Base-by-base conservation (phyloP, 441 rosid genomes). In the Arabidopsis hybrid region DNA sequence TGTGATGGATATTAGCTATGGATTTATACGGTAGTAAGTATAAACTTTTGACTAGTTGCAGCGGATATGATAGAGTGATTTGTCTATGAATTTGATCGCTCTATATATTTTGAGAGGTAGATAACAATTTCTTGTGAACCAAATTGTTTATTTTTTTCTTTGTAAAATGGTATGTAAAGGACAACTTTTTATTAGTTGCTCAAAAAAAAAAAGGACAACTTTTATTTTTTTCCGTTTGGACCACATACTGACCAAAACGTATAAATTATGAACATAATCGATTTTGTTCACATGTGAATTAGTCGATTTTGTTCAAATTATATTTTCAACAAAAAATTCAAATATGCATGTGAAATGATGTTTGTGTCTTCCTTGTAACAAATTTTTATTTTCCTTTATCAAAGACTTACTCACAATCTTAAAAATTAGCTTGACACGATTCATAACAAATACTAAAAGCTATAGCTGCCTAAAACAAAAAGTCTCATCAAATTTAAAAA, bases 1-100 rank as follows among this genome's bases (percentile, higher is more conserved):
- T 77, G 76, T 65, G 67, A 40, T 13, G 17, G 39, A 57, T 51
- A 36, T 45, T 29, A 10, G 14, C 55, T 14, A 26, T 42, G 53
- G 16, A 36, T 26, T 57, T 73, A 35, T 16, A 47, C 63, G 45
- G 21, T 36, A 35, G 12, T 58, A 8, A 32, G 11, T 59, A 17
- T 17, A 59, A 58, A 18, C 45, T 34, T 57, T 7, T 47, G 52
- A 7, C 16, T 14, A 13, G 26, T 51, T 51, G 56, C 29, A 51
- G 29, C 32, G 56, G 32, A 51, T 10, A 56, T 35, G 61, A 14
- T 31, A 7, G 9, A 55, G 10, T 29, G 31, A 29, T 31, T 2
- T 1, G 17, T 12, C 31, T 53, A 53, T 13, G 59, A 6, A 12
- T 53, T 53, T 53, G 59, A 31, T 2, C 16, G 5, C 59, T 29